Conservation (phyloP, 495 filamentous ascomycete species). For the Trichocladium uniseriatum region DNA sequence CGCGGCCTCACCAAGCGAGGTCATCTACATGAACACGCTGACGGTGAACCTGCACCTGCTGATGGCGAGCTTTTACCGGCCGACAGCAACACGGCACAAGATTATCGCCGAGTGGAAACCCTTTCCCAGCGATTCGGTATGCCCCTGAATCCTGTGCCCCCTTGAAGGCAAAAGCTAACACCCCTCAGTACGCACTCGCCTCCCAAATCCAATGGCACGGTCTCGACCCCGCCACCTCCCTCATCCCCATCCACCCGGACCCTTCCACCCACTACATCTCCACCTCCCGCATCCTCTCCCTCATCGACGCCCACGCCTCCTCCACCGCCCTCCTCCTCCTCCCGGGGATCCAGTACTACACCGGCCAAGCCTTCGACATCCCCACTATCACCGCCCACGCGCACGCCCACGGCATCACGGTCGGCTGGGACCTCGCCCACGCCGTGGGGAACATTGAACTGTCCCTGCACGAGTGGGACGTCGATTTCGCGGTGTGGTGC, state of each 20-base stretch:
- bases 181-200: conserved; percentile 66
- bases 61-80: conserved; percentile 85
- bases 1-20: conserved; percentile 57
- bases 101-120: conserved; percentile 90
- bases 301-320: conserved; percentile 70
- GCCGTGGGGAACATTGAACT: conserved; percentile 85
- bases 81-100: conserved; percentile 63
- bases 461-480: conserved; percentile 83
- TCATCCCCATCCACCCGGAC: conserved; percentile 55
- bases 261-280: conserved; percentile 39
- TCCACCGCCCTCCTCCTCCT: conserved; percentile 73
- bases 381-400: conserved; percentile 72
- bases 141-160: too few relatives aligned
- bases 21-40: conserved; percentile 87
- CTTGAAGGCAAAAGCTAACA: too few relatives aligned
- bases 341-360: conserved; percentile 91
- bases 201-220: conserved; percentile 77
- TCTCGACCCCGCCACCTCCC: conserved; percentile 54
- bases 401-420: conserved; percentile 62
- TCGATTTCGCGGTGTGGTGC: conserved; percentile 94
- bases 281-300: conserved; percentile 61
- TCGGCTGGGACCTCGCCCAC: conserved; percentile 95
- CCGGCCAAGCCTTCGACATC: conserved; percentile 84
- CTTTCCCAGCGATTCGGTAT: conserved; percentile 83
- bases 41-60: conserved; percentile 87